Conservation (phyloP, 805 yeast species). For the Spathaspora girioi region DNA sequence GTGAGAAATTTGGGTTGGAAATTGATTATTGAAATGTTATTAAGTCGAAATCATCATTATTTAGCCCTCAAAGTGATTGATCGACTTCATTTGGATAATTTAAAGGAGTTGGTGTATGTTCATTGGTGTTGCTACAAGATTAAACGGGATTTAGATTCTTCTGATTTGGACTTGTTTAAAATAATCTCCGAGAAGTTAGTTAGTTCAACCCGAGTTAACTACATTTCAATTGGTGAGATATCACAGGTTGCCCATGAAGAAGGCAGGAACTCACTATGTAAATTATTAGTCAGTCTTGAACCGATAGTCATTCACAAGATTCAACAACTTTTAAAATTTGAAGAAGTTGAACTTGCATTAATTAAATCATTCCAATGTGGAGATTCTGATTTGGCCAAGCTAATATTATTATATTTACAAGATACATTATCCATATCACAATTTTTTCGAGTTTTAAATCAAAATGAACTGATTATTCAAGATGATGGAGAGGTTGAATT, state of each 20-base stretch:
- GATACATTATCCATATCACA: constrained; percentile 58
- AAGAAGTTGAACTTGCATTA: constrained; percentile 67
- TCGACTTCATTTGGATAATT: constrained; percentile 40
- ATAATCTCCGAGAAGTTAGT: constrained; percentile 46
- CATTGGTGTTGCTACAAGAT: constrained; percentile 83
- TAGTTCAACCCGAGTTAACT: constrained; percentile 26
- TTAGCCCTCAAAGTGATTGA: constrained; percentile 62
- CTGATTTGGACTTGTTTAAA: constrained; percentile 58
- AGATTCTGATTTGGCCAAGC: constrained; percentile 56
- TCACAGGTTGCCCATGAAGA: constrained; percentile 71
- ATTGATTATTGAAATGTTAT: constrained; percentile 50
- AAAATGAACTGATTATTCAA: constrained; percentile 31
- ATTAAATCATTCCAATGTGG: constrained; percentile 60
- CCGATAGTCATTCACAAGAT: constrained; percentile 59
- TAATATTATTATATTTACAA: constrained; percentile 53
- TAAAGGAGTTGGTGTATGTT: constrained; percentile 45
- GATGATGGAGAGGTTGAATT: constrained; percentile 27
- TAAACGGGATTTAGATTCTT: constrained; percentile 44
- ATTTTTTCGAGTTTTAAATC: constrained; percentile 63
- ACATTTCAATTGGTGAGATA: constrained; percentile 51
- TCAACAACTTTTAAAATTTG: constrained; percentile 58
- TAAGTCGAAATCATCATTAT: constrained; percentile 56
- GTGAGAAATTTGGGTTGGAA: constrained; percentile 50
- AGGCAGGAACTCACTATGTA: constrained; percentile 71
- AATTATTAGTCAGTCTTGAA: constrained; percentile 65